phyloP scores from a whole-genome alignment of 306 rosid genomes.

The Adenanthera pavonina region DNA sequence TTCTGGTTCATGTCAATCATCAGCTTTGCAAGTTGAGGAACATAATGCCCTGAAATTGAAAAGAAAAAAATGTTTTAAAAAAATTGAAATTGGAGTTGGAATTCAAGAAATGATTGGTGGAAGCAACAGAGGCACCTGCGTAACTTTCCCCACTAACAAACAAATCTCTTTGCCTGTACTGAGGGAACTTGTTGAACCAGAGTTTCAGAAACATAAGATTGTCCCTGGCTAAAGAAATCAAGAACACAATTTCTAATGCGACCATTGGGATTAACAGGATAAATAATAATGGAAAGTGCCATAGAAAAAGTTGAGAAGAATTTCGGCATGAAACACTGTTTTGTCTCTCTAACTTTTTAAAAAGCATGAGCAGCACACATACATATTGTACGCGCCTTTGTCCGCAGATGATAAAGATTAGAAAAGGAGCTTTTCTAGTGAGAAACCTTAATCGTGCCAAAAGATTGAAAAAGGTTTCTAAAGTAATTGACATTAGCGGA shows the following conservation, averaged over 20 bases:
- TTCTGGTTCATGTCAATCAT: slow-evolving; percentile 62
- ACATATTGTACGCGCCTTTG: slow-evolving; percentile 34
- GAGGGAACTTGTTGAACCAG: slow-evolving; percentile 73
- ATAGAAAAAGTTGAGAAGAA: slow-evolving; percentile 23
- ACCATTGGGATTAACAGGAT: neutral
- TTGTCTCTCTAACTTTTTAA: slow-evolving; percentile 39
- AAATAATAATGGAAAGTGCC: slow-evolving; percentile 26
- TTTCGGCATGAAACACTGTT: slow-evolving; percentile 37
- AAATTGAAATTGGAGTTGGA: neutral
- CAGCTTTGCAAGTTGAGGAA: slow-evolving; percentile 79
- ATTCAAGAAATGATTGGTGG: slow-evolving; percentile 26
- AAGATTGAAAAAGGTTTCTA: slow-evolving; percentile 30
- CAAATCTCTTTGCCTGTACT: slow-evolving; percentile 61
- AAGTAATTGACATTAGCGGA: slow-evolving; percentile 34
- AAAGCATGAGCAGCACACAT: slow-evolving; percentile 37
- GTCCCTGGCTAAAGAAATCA: slow-evolving; percentile 64
- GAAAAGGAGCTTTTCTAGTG: slow-evolving; percentile 41
- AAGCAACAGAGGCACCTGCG: slow-evolving; percentile 57
- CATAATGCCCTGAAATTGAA: slow-evolving; percentile 69
- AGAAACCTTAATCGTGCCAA: slow-evolving; percentile 32
- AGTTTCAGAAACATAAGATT: slow-evolving; percentile 66
- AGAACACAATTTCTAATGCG: slow-evolving; percentile 21
- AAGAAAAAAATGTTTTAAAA: slow-evolving; percentile 7
- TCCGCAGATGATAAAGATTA: slow-evolving; percentile 28
- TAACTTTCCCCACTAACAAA: slow-evolving; percentile 79